Evolutionary conservation across 1,139 yeast species (phyloP), one percentile per base, ranked within the genome.

Genomic region (Candida neerlandica): DNA sequence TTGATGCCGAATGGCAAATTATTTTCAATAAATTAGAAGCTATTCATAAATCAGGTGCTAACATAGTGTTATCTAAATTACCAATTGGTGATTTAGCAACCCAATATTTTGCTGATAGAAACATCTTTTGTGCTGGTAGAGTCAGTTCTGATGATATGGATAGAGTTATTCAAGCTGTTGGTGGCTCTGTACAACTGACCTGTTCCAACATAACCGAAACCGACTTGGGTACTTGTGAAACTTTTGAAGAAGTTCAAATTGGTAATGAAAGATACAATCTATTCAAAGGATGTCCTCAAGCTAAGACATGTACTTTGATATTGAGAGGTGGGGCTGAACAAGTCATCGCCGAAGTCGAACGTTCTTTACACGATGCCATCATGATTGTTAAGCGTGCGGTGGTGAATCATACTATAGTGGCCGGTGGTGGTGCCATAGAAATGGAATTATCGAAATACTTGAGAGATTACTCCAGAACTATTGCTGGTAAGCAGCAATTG

Each of bases 21-120:
- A 94, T 94, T 58, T 80, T 89, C 62, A 81, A 87, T 62, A 94
- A 95, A 71, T 80, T 94, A 59, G 89, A 89, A 62, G 86, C 90
- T 48, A 86, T 94, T 56, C 86, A 83, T 58, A 80, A 79, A 26
- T 80, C 96, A 6, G 99, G 98, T 32, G 97, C 97, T 39, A 85
- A 89, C 63, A 90, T 94, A 52, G 97, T 94, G 34, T 80, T 94
- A 55, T 92, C 98, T 12, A 92, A 90, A 68, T 78, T 94, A 62
- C 99, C 99, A 51, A 94, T 94, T 65, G 99, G 99, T 55, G 99
- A 94, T 70, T 80, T 94, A 66, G 99, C 99, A 14, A 94, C 99
- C 9, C 99, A 94, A 72, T 94, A 81, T 71, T 94, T 94, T 70
- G 99, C 99, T 38, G 99, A 95, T 69, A 80, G 98, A 67, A 82